phyloP scores from a whole-genome alignment of 495 filamentous ascomycete genomes.

The Tuber calosporum region DNA sequence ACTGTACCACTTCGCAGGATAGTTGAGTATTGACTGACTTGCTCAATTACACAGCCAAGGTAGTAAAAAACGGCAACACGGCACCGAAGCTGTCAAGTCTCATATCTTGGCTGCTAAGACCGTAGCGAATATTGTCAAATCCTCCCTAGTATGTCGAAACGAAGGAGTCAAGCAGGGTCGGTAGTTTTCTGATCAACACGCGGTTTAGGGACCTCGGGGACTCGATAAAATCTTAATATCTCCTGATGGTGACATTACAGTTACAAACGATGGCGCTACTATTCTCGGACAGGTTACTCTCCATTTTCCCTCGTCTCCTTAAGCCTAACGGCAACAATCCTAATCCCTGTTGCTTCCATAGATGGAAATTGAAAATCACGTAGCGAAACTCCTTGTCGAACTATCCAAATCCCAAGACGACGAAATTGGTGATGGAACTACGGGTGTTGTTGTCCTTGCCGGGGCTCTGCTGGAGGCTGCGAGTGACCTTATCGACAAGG shows the following conservation, averaged over 20 bases:
- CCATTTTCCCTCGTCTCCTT: not conserved
- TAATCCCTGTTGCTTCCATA: slow-evolving; percentile 15
- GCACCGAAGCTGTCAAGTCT: slow-evolving; percentile 92
- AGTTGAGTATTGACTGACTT: not conserved
- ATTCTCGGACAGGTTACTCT: slow-evolving; percentile 70
- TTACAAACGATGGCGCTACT: slow-evolving; percentile 97
- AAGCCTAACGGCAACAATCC: slow-evolving; percentile 28
- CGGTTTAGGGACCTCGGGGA: slow-evolving; percentile 70
- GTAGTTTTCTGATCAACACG: slow-evolving; percentile 9
- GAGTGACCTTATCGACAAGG: slow-evolving; percentile 98
- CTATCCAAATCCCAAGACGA: slow-evolving; percentile 99
- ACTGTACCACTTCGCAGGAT: not conserved
- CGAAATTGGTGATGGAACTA: slow-evolving; percentile 98
- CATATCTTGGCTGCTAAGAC: slow-evolving; percentile 96
- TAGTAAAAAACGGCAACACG: slow-evolving; percentile 94
- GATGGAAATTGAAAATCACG: slow-evolving; percentile 99
- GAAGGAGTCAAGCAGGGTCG: slow-evolving; percentile 13
- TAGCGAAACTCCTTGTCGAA: slow-evolving; percentile 92
- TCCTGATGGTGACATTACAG: slow-evolving; percentile 96
- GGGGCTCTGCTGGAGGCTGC: slow-evolving; percentile 93
- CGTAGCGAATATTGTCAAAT: slow-evolving; percentile 94
- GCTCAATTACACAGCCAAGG: slow-evolving; percentile 61
- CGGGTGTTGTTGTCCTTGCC: slow-evolving; percentile 92
- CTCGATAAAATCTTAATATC: slow-evolving; percentile 99
- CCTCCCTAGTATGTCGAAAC: slow-evolving; percentile 56